Evolutionary conservation across 2,329 filamentous ascomycete species (phyloP).

Genomic region (Septoria petroselini): DNA sequence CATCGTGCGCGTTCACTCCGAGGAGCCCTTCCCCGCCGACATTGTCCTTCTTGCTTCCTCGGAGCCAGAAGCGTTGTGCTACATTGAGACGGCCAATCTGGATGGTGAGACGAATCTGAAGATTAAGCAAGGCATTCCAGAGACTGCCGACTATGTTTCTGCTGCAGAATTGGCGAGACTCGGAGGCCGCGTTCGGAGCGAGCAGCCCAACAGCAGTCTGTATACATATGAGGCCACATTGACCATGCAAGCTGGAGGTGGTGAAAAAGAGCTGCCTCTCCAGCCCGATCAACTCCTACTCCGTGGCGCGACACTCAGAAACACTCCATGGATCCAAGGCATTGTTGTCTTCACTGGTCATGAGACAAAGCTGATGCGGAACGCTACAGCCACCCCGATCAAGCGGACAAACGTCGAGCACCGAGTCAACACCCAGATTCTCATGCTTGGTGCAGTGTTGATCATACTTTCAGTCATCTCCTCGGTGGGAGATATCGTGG

Average conservation of each 20-base stretch:
- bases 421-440: slow-evolving; percentile 88
- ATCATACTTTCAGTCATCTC: slow-evolving; percentile 81
- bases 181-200: slow-evolving; percentile 82
- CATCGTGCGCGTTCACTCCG: slow-evolving; percentile 87
- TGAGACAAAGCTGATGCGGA: slow-evolving; percentile 98
- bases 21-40: slow-evolving; percentile 92
- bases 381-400: slow-evolving; percentile 94
- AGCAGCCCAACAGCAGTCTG: slow-evolving; percentile 96
- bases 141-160: slow-evolving; percentile 84
- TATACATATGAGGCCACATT: slow-evolving; percentile 98
- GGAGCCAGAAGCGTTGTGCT: slow-evolving; percentile 94
- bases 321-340: slow-evolving; percentile 96
- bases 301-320: slow-evolving; percentile 87
- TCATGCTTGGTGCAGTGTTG: slow-evolving; percentile 83
- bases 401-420: slow-evolving; percentile 95
- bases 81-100: slow-evolving; percentile 96
- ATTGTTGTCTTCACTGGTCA: slow-evolving; percentile 96
- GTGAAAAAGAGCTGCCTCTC: slow-evolving; percentile 86
- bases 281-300: slow-evolving; percentile 90
- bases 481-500: slow-evolving; percentile 84
- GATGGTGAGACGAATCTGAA: slow-evolving; percentile 98
- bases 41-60: slow-evolving; percentile 89
- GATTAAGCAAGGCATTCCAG: slow-evolving; percentile 94
- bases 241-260: slow-evolving; percentile 83
- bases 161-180: slow-evolving; percentile 80